Conservation (phyloP, 305 asterid species). For the Striga hermonthica region DNA sequence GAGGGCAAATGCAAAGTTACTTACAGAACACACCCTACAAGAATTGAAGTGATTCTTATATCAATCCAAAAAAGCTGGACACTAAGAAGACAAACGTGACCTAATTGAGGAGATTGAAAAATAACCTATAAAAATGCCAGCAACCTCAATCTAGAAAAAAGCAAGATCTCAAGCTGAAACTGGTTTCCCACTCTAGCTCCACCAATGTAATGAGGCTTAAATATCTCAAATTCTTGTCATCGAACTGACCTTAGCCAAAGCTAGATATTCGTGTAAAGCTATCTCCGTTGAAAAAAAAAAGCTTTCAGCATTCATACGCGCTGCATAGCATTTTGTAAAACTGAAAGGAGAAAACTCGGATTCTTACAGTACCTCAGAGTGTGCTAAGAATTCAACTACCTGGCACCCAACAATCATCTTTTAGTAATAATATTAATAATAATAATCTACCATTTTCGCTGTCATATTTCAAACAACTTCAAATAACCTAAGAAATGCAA, state of each 20-base stretch:
- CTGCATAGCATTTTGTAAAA: not conserved
- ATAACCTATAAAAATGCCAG: not conserved
- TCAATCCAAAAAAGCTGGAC: not conserved
- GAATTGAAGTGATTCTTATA: not conserved
- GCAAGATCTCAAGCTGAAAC: not conserved
- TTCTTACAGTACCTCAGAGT: not conserved
- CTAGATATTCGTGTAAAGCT: not conserved
- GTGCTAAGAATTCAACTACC: not conserved
- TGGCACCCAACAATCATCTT: too few relatives aligned
- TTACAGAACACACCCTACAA: not conserved
- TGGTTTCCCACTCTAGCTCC: conserved; percentile 1
- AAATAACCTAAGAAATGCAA: too few relatives aligned
- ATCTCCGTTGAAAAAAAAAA: too few relatives aligned
- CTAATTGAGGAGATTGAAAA: not conserved
- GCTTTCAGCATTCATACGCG: too few relatives aligned
- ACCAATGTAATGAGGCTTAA: not conserved
- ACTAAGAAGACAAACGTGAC: not conserved
- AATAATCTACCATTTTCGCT: too few relatives aligned
- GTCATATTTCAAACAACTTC: too few relatives aligned
- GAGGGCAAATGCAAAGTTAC: not conserved
- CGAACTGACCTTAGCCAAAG: not conserved
- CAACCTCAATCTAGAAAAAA: not conserved
- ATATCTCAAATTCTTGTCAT: not conserved
- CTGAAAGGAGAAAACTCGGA: conserved; percentile 1
- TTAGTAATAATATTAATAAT: too few relatives aligned